phyloP scores from a whole-genome alignment of 495 filamentous ascomycete species.

The Hypoxylon lienhwacheense region DNA sequence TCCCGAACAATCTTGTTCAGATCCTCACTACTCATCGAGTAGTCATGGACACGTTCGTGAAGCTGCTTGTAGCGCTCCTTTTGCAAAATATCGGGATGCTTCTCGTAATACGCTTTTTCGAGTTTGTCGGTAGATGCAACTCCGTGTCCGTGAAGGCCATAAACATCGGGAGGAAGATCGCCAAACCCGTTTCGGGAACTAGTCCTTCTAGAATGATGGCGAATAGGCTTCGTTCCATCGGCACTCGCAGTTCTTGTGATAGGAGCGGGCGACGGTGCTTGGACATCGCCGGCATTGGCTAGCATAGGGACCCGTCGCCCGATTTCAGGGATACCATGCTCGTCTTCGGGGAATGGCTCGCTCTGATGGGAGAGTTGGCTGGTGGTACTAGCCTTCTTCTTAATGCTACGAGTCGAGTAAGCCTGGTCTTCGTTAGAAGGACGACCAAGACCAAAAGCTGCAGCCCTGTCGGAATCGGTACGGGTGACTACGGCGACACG shows the following conservation, averaged over 20 bases:
- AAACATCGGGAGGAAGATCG: slow-evolving; percentile 69
- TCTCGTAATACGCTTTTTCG: slow-evolving; percentile 85
- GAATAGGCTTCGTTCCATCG: slow-evolving; percentile 59
- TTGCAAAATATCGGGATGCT: slow-evolving; percentile 77
- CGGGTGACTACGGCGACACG: slow-evolving; percentile 80
- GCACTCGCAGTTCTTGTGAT: slow-evolving; percentile 59
- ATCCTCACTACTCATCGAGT: slow-evolving; percentile 87
- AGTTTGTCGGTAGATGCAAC: slow-evolving; percentile 68
- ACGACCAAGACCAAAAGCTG: slow-evolving; percentile 77
- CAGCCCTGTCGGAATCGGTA: slow-evolving; percentile 83
- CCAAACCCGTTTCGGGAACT: slow-evolving; percentile 49
- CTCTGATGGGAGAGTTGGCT: slow-evolving; percentile 54
- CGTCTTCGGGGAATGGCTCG: slow-evolving; percentile 60
- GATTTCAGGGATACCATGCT: slow-evolving; percentile 88
- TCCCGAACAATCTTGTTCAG: slow-evolving; percentile 86
- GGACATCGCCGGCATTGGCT: slow-evolving; percentile 90
- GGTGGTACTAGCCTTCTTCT: slow-evolving; percentile 64
- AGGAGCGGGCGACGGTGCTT: slow-evolving; percentile 85
- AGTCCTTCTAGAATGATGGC: slow-evolving; percentile 65
- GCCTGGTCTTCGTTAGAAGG: slow-evolving; percentile 52
- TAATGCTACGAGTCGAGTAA: slow-evolving; percentile 46
- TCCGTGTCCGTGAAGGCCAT: slow-evolving; percentile 86
- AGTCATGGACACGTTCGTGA: slow-evolving; percentile 70
- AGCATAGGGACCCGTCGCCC: slow-evolving; percentile 92
- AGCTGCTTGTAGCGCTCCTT: slow-evolving; percentile 61